Evolutionary conservation across 352 stramenopile species (phyloP).

Genomic region (Globisporangium splendens): DNA sequence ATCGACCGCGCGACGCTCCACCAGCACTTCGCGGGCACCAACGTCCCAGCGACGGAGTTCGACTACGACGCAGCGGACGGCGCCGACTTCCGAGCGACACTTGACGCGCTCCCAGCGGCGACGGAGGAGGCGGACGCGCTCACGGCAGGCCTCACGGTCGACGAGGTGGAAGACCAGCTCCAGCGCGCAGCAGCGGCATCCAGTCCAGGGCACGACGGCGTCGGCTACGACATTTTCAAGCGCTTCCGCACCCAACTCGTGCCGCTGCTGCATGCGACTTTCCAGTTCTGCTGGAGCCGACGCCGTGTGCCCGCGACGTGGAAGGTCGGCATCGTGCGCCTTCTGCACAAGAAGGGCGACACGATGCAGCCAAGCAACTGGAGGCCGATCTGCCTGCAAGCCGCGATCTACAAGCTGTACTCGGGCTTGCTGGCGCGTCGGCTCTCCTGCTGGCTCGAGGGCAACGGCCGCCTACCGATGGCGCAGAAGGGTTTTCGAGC

Average conservation of each 20-base stretch:
- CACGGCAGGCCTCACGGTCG: not conserved
- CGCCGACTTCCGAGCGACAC: not conserved
- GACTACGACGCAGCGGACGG: too few relatives aligned
- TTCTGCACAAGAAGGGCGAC: conserved; percentile 27
- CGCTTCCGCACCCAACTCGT: conserved; percentile 12
- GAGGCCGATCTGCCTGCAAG: conserved; percentile 30
- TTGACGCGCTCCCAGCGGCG: not conserved
- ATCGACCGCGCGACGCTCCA: too few relatives aligned
- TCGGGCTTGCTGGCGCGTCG: conserved; percentile 15
- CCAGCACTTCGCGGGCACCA: too few relatives aligned
- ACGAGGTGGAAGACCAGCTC: conserved; percentile 26
- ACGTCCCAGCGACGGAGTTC: too few relatives aligned
- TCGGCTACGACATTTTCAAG: not conserved
- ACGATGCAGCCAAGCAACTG: conserved; percentile 11
- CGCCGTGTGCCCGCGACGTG: conserved; percentile 12
- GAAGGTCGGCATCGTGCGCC: conserved; percentile 16
- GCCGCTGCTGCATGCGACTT: conserved; percentile 9
- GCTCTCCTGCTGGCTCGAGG: conserved; percentile 15
- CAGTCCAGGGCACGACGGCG: not conserved
- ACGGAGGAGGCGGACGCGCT: too few relatives aligned
- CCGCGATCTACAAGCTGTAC: conserved; percentile 33
- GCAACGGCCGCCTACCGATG: conserved; percentile 10
- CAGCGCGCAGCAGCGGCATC: not conserved
- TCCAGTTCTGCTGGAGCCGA: conserved; percentile 17
- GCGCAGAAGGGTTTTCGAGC: conserved; percentile 26